Evolutionary conservation across 2,329 filamentous ascomycete genomes (phyloP), one percentile per base, ranked within the genome.

Genomic region (Colletotrichum cereale): DNA sequence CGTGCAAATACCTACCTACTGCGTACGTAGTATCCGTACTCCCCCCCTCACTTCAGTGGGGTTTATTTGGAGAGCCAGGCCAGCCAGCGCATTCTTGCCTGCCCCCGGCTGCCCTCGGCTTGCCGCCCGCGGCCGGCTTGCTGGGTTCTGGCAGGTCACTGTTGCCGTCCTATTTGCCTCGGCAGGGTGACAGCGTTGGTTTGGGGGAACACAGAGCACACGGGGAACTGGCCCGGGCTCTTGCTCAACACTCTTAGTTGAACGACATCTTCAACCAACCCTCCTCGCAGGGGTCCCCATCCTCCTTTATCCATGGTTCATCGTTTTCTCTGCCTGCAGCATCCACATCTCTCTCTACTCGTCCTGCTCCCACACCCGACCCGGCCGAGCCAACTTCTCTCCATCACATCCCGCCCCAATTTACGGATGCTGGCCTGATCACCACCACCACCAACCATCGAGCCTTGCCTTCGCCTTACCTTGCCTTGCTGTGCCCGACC

Each of bases 251-350:
- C 64, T 65, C 67, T 71, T 71, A 66, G 60, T 72, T 68, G 66
- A 61, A 72, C 69, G 66, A 69, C 69, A 72, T 72, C 69, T 70
- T 70, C 67, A 70, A 61, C 53, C 53, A 61, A 38, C 62, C 62
- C 58, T 47, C 21, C 18, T 68, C 58, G 60, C 69, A 63, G 58
- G 50, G 52, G 57, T 48, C 56, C 21, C 44, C 44, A 11, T 12
- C 21, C 44, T 47, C 21, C 4, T n/a, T 60, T 53, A 14, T 57
- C 38, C 50, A 31, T 52, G 26, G 26, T 31, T 21, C n/a, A 3
- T 24, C 48, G 48, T 31, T 50, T 31, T 29, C 58, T 38, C 31
- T 40, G 34, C 34, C 53, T 56, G 53, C 53, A 53, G 50, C 29
- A 42, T 47, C 56, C 40, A 60, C 29, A 21, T 48, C 29, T 52